Evolutionary conservation across 2,329 filamentous ascomycete genomes (phyloP).

Genomic region (Fusarium xyrophilum): DNA sequence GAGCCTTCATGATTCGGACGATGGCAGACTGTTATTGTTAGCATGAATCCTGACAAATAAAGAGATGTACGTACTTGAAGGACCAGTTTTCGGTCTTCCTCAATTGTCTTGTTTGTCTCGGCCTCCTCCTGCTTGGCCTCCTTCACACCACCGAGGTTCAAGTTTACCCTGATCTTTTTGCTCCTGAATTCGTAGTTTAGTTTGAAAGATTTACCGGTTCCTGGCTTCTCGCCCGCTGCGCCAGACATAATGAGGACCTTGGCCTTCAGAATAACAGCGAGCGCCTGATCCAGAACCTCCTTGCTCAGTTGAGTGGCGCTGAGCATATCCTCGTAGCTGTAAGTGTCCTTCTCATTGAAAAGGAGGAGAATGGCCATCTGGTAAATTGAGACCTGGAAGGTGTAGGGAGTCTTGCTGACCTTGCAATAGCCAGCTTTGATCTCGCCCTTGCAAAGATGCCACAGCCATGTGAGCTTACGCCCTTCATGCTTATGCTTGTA

Average conservation of each 20-base stretch:
- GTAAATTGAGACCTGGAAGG: slow-evolving; percentile 96
- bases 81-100: slow-evolving; percentile 95
- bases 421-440: slow-evolving; percentile 94
- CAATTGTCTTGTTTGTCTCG: slow-evolving; percentile 99
- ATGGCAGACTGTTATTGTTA: slow-evolving; percentile 79
- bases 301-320: slow-evolving; percentile 79
- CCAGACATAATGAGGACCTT: slow-evolving; percentile 81
- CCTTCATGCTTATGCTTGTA: slow-evolving; percentile 98
- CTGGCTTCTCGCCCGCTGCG: slow-evolving; percentile 73
- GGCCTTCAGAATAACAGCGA: slow-evolving; percentile 89
- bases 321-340: slow-evolving; percentile 87
- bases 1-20: slow-evolving; percentile 99
- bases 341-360: slow-evolving; percentile 88
- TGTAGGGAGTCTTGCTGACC: slow-evolving; percentile 87
- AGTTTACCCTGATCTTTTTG: slow-evolving; percentile 97
- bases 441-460: slow-evolving; percentile 98
- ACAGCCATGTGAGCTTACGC: slow-evolving; percentile 95
- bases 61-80: slow-evolving; percentile 77
- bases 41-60: background rate
- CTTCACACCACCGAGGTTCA: slow-evolving; percentile 93
- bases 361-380: slow-evolving; percentile 96
- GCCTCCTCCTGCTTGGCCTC: slow-evolving; percentile 96
- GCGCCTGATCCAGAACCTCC: slow-evolving; percentile 85
- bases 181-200: slow-evolving; percentile 97
- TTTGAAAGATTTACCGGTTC: slow-evolving; percentile 77